phyloP scores from a whole-genome alignment of 257 asterid genomes.

The Forsythia viridissima region DNA sequence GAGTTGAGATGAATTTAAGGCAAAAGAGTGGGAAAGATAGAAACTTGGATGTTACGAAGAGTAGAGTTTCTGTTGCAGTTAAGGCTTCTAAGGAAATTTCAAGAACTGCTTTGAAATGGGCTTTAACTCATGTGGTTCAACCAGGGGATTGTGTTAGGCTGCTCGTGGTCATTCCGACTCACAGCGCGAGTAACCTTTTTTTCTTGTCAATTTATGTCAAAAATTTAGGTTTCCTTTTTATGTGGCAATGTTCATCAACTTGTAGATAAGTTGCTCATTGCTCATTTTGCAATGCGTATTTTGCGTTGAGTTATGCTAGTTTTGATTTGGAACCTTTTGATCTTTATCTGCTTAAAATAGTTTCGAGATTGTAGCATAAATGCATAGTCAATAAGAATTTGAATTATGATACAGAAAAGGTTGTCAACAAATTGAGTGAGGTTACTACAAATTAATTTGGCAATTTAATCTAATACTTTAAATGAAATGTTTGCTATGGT shows the following conservation, averaged over 20 bases:
- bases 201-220: neutral
- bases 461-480: neutral
- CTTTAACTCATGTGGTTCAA: constrained; percentile 70
- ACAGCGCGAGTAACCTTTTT: constrained; percentile 49
- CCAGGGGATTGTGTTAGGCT: constrained; percentile 74
- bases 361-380: neutral
- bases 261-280: neutral
- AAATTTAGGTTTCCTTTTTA: neutral
- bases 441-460: neutral
- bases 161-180: constrained; percentile 61
- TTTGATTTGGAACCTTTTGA: neutral
- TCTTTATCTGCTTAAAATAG: neutral
- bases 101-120: constrained; percentile 74
- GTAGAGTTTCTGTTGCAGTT: constrained; percentile 64
- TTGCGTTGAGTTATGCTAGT: neutral
- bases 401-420: neutral
- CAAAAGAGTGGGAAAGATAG: constrained; percentile 41
- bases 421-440: neutral
- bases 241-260: neutral
- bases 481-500: neutral
- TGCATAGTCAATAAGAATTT: neutral
- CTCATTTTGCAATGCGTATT: neutral
- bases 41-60: constrained; percentile 37
- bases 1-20: constrained; percentile 44
- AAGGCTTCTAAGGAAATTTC: constrained; percentile 66